Conservation (phyloP, 352 stramenopile genomes). For the Globisporangium cederbergense region DNA sequence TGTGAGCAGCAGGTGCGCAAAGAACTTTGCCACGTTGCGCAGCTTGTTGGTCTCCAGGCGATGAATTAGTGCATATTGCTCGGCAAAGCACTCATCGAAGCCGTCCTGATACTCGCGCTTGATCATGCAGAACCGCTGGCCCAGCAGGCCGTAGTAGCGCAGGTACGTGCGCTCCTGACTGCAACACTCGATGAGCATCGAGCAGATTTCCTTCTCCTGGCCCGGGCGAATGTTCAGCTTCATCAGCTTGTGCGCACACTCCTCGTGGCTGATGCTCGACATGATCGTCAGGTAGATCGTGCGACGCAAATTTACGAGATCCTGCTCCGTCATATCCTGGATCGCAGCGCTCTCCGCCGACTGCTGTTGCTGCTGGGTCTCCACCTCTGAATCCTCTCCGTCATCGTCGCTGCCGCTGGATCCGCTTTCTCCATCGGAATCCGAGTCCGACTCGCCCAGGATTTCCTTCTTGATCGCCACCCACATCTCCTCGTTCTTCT, state of each 20-base stretch:
- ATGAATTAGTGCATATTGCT: constrained; percentile 96
- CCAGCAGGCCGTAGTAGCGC: constrained; percentile 96
- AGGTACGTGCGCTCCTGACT: constrained; percentile 97
- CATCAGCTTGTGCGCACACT: constrained; percentile 98
- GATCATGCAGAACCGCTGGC: constrained; percentile 96
- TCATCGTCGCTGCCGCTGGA: constrained; percentile 50
- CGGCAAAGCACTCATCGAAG: constrained; percentile 93
- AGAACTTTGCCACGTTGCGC: constrained; percentile 98
- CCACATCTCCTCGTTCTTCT: constrained; percentile 97
- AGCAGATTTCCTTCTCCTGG: constrained; percentile 97
- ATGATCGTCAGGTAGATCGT: constrained; percentile 99
- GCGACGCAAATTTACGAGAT: constrained; percentile 96
- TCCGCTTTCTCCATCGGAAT: constrained; percentile 53
- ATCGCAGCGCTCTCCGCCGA: constrained; percentile 47
- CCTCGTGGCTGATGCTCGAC: constrained; percentile 98
- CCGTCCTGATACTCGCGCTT: constrained; percentile 94
- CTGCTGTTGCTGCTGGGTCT: constrained; percentile 20
- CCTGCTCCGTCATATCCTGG: constrained; percentile 97
- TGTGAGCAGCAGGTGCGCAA: constrained; percentile 96
- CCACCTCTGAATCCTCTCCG: constrained; percentile 32
- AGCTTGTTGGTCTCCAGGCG: constrained; percentile 99
- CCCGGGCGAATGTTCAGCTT: constrained; percentile 96
- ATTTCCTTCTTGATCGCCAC: constrained; percentile 95
- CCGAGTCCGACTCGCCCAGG: constrained; percentile 90
- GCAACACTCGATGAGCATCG: constrained; percentile 99